Percentiles rank a stretch among this genome's conserved stretches.
Conservation (phyloP, 371 early-diverging fungal genomes). For the Syncephalis fuscata region DNA sequence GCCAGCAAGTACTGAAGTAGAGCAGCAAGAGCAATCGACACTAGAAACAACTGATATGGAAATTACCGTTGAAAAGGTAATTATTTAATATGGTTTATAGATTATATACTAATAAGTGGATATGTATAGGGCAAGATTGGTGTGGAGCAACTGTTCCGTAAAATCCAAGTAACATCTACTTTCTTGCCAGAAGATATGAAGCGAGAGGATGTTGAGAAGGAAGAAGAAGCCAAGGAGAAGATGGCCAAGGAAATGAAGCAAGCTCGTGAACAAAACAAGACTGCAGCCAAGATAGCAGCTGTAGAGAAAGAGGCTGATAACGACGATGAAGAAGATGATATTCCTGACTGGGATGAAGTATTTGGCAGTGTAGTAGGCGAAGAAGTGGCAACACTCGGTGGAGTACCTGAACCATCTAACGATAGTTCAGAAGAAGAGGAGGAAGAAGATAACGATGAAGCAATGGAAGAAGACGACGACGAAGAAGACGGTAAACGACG, state of each 20-base stretch:
- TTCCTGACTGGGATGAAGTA: slow-evolving; percentile 71
- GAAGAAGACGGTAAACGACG: slow-evolving; percentile 13
- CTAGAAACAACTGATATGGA: no score
- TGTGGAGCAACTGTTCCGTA: slow-evolving; percentile 8
- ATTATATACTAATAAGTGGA: slow-evolving; percentile 1
- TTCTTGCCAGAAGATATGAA: slow-evolving; percentile 7
- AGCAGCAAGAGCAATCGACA: no score
- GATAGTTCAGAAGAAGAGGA: slow-evolving; percentile 11
- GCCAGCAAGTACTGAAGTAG: slow-evolving; percentile 8
- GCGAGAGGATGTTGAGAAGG: neutral
- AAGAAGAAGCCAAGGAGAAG: neutral
- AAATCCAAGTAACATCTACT: slow-evolving; percentile 4
- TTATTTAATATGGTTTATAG: no score
- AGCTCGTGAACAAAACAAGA: neutral
- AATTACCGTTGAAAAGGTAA: no score
- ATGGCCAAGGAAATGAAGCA: neutral
- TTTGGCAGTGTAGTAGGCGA: slow-evolving; percentile 68
- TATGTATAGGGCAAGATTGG: slow-evolving; percentile 1
- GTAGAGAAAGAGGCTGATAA: neutral
- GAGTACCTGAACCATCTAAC: neutral
- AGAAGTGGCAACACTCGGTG: slow-evolving; percentile 25
- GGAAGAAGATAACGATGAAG: slow-evolving; percentile 17
- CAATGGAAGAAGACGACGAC: slow-evolving; percentile 13
- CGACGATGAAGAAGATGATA: neutral
- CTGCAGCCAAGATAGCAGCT: neutral